Evolutionary conservation across 345 rosid genomes (phyloP).

Genomic region (Syzygium jambos): DNA sequence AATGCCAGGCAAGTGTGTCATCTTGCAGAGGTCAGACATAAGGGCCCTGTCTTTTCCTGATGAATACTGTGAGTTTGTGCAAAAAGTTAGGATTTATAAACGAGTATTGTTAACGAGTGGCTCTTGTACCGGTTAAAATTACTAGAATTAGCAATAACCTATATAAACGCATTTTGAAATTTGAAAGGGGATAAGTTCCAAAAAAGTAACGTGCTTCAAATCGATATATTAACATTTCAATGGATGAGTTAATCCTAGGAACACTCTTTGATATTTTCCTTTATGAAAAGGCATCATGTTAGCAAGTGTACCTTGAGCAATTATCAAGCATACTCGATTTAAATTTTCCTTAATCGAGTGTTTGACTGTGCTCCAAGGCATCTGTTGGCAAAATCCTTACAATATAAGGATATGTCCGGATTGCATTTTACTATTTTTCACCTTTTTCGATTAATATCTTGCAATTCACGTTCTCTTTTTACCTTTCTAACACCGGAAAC

Average conservation of each 20-base stretch:
- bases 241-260: neutral
- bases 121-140: neutral
- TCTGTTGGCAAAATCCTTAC: neutral
- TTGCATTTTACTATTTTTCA: neutral
- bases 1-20: neutral
- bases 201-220: neutral
- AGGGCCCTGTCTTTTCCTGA: neutral
- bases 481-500: neutral
- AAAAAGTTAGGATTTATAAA: neutral
- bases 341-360: neutral
- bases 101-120: neutral
- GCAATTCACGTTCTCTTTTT: neutral
- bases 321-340: neutral
- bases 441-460: neutral
- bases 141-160: neutral
- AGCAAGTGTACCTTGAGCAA: neutral
- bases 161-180: neutral
- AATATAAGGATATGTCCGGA: neutral
- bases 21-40: neutral
- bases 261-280: neutral
- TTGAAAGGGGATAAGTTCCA: neutral
- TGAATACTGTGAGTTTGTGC: neutral
- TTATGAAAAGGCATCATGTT: neutral
- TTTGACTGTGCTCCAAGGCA: neutral
- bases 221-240: neutral